phyloP scores from a whole-genome alignment of 2,329 filamentous ascomycete genomes.

The Sporothrix phasma region DNA sequence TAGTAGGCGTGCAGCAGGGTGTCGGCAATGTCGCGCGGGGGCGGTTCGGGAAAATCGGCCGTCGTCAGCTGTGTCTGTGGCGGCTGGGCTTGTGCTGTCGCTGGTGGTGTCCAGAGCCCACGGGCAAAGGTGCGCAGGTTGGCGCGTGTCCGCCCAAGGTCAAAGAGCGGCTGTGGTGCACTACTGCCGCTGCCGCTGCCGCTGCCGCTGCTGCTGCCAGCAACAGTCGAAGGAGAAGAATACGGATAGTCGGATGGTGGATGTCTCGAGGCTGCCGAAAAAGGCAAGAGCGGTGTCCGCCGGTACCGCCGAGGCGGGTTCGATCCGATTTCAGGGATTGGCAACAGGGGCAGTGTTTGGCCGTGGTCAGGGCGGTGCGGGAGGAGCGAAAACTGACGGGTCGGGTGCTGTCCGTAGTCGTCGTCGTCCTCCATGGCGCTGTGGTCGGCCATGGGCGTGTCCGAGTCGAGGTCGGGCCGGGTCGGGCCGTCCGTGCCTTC shows the following conservation, averaged over 20 bases:
- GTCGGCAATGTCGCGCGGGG: constrained; percentile 59
- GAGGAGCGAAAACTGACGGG: background rate
- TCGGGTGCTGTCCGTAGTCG: background rate
- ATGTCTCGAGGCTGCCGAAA: background rate
- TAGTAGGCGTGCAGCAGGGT: constrained; percentile 68
- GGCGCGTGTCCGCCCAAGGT: constrained; percentile 60
- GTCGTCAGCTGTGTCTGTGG: constrained; percentile 21
- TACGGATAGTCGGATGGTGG: background rate
- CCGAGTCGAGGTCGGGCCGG: background rate
- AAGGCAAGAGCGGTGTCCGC: background rate
- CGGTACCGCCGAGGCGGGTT: constrained; percentile 55
- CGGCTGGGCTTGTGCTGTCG: background rate
- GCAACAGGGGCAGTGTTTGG: constrained; percentile 4
- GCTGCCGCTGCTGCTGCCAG: background rate
- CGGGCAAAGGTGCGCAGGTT: constrained; percentile 65
- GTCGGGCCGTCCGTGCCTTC: background rate
- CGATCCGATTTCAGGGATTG: constrained; percentile 54
- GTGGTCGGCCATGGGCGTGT: background rate
- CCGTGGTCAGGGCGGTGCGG: background rate
- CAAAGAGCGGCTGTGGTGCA: constrained; percentile 43
- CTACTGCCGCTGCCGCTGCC: too few relatives aligned
- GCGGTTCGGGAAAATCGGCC: constrained; percentile 50
- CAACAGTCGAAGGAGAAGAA: background rate
- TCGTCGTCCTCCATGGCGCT: background rate
- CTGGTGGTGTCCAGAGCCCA: constrained; percentile 69